These are phyloP conservation scores for Zygosaccharomyces gambellarensis DNA, from an alignment of 805 yeast species.

Conservation along the genomic window DNA sequence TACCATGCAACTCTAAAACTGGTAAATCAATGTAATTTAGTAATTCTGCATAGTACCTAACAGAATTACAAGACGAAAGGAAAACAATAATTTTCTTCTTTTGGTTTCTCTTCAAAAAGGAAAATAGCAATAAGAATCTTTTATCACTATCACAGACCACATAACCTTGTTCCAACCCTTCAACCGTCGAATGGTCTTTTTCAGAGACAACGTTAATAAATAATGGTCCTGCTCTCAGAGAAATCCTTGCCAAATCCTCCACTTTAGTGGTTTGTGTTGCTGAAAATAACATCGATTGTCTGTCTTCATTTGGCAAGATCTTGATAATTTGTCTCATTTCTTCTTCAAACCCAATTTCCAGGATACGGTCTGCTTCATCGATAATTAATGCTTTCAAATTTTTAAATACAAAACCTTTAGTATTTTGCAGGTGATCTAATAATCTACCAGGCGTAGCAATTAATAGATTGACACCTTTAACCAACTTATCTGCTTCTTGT, in stretches of 20 bases:
- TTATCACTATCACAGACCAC: constrained; percentile 96
- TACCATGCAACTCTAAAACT: constrained; percentile 93
- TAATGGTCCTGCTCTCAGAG: constrained; percentile 86
- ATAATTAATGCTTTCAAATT: constrained; percentile 89
- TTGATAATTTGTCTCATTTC: constrained; percentile 97
- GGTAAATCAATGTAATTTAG: constrained; percentile 95
- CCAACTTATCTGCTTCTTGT: constrained; percentile 92
- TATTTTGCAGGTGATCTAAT: constrained; percentile 93
- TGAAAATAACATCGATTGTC: constrained; percentile 97
- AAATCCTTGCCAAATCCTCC: constrained; percentile 95
- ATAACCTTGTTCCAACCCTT: constrained; percentile 96
- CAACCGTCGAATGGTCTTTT: constrained; percentile 83
- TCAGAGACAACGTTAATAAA: constrained; percentile 90
- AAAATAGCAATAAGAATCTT: constrained; percentile 81
- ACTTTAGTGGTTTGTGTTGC: constrained; percentile 99
- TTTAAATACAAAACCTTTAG: constrained; percentile 88
- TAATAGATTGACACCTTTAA: constrained; percentile 87
- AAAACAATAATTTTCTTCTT: constrained; percentile 93
- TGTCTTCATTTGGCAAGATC: constrained; percentile 84
- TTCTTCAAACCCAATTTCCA: constrained; percentile 97
- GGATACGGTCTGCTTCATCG: constrained; percentile 97
- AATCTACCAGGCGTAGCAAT: constrained; percentile 98
- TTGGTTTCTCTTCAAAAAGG: constrained; percentile 87
- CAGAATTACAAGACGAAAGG: constrained; percentile 93
- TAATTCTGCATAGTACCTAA: constrained; percentile 91